Evolutionary conservation across 1,284 basidiomycete species (phyloP).

Genomic region (Schizophyllum amplum): DNA sequence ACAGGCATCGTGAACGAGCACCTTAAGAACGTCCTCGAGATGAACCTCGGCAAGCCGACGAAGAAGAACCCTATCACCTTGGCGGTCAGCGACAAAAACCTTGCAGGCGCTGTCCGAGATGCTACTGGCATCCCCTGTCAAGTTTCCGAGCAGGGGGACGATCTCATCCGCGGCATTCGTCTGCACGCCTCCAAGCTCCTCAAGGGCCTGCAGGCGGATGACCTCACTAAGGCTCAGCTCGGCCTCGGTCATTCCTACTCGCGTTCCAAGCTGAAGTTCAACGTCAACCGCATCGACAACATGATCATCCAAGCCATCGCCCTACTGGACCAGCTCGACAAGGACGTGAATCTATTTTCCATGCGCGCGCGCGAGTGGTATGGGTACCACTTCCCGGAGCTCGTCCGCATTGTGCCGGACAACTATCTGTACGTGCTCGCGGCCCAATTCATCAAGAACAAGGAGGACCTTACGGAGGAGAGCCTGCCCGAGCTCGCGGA

Average conservation of each 20-base stretch:
- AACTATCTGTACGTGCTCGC: conserved; percentile 92
- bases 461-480: conserved; percentile 69
- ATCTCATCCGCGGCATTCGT: conserved; percentile 91
- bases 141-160: conserved; percentile 79
- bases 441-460: conserved; percentile 87
- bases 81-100: conserved; percentile 74
- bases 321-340: conserved; percentile 97
- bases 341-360: conserved; percentile 98
- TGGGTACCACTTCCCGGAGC: conserved; percentile 99
- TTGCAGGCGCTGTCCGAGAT: conserved; percentile 79
- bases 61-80: conserved; percentile 82
- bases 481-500: conserved; percentile 79
- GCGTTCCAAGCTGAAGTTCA: conserved; percentile 98
- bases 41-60: conserved; percentile 76
- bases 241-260: conserved; percentile 98
- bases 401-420: conserved; percentile 90
- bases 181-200: conserved; percentile 90
- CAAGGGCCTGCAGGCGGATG: conserved; percentile 82
- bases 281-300: conserved; percentile 98
- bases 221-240: conserved; percentile 90
- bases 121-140: conserved; percentile 79
- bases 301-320: conserved; percentile 99
- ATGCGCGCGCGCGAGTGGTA: conserved; percentile 99
- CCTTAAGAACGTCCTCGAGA: conserved; percentile 80
- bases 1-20: conserved; percentile 83